Base-by-base conservation (phyloP, 2,329 filamentous ascomycete genomes). In the Aspergillus puulaauensis region DNA sequence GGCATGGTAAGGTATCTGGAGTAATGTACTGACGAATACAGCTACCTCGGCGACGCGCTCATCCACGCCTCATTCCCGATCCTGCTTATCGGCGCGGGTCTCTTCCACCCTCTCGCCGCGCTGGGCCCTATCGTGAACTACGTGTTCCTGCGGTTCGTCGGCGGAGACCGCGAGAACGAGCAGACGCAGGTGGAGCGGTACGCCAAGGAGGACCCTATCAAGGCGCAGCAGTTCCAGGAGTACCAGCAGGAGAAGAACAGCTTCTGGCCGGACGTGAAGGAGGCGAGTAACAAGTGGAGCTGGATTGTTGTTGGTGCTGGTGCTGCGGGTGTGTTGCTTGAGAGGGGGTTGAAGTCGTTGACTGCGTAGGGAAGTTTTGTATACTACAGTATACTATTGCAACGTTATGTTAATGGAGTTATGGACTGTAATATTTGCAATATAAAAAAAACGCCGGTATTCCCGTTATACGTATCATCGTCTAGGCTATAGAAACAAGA, bases 1-100 rank as follows among this genome's bases (percentile, higher is more conserved):
- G 19, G 19, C 19, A 19, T 3, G 19, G 19, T 3, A n/a, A 12
- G 6, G 46, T 2, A 5, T 40, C 7, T 40, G 4, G 8, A 19
- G 8, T n/a, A 14, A 57, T 56, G 40, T 52, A 4, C 17, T 53
- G 45, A 53, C 31, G 0, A 12, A 3, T 2, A 4, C 37, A 85
- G 83, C 72, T 86, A 86, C 65, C 79, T 86, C n/a, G 84, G 84
- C 2, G 84, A 86, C 56, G 76, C 80, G 3, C 75, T 87, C 4
- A 77, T 84, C 9, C 85, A 87, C 64, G 65, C 83, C 47, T 85
- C 84, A 0, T 86, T 86, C 75, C 81, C 83, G 1, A 67, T 86
- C 7, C 76, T 86, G 2, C 83, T 82, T 66, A 33, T 54, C 21
- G 78, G 81, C 17, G 80, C 79, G 9, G 82, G 81, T 52, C 77